Conservation (phyloP, 2,329 filamentous ascomycete genomes). For the Domatiomyces catenatus region DNA sequence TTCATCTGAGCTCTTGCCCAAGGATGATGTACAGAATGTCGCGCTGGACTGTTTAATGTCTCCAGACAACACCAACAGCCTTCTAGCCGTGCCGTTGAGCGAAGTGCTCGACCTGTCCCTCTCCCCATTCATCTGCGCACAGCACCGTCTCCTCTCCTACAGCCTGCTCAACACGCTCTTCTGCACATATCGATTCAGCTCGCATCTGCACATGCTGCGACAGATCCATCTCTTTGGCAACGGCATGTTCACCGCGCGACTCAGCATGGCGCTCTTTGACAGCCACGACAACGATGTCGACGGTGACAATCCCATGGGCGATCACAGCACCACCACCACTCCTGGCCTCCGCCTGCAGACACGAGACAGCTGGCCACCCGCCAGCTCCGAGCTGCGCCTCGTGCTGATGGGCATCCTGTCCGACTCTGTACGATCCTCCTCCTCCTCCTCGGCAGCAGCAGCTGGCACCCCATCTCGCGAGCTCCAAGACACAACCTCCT, state of each 20-base stretch:
- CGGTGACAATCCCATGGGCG: conserved; percentile 39
- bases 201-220: conserved; percentile 59
- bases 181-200: conserved; percentile 51
- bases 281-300: conserved; percentile 65
- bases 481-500: conserved; percentile 27
- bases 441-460: conserved; percentile 18
- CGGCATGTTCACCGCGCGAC: conserved; percentile 62
- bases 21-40: conserved; percentile 2
- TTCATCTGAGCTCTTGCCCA: neutral
- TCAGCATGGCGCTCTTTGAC: conserved; percentile 74
- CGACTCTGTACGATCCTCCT: conserved; percentile 45
- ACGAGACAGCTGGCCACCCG: conserved; percentile 77
- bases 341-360: conserved; percentile 62
- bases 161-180: conserved; percentile 67
- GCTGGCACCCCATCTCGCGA: neutral
- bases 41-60: conserved; percentile 4
- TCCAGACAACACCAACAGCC: conserved; percentile 1
- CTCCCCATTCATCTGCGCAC: conserved; percentile 54
- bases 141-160: conserved; percentile 61
- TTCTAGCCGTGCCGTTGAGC: conserved; percentile 5
- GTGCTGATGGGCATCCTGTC: conserved; percentile 72
- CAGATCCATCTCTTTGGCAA: conserved; percentile 75
- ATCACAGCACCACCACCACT: conserved; percentile 39
- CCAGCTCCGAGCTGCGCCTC: conserved; percentile 79
- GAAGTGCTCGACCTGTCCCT: conserved; percentile 48